A percentile compares a stretch with the other conserved stretches of the same genome.
These are phyloP conservation scores for Afroboletus lepidellus DNA, from an alignment of 1,284 basidiomycete species.

Conservation along the genomic window DNA sequence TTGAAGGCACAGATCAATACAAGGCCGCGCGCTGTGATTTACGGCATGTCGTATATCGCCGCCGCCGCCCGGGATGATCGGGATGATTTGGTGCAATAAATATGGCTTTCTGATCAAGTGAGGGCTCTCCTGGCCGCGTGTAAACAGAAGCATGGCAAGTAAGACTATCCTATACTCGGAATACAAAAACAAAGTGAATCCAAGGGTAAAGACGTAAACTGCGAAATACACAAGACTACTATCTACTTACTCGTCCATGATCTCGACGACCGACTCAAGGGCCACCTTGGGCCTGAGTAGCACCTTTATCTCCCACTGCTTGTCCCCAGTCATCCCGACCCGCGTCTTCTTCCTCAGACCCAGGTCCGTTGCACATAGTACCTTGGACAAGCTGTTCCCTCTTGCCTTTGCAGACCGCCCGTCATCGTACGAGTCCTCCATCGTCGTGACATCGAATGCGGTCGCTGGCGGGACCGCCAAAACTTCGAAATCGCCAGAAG, in stretches of 20 bases:
- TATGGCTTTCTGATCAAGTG: too few species aligned
- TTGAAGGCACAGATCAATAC: too few species aligned
- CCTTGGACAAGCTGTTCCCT: slow-evolving; percentile 11
- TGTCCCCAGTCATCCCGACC: slow-evolving; percentile 27
- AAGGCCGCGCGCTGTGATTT: too few species aligned
- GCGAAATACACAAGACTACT: background rate
- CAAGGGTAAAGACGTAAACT: background rate
- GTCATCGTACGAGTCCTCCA: slow-evolving; percentile 37
- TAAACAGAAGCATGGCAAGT: background rate
- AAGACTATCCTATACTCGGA: background rate
- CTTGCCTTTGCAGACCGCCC: slow-evolving; percentile 10
- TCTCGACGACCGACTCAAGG: slow-evolving; percentile 34
- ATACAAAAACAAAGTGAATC: too few species aligned
- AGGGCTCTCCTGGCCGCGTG: too few species aligned
- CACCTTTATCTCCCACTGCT: slow-evolving; percentile 32
- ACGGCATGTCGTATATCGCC: too few species aligned
- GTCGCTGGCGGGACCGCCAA: slow-evolving; percentile 25
- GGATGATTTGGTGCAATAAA: too few species aligned
- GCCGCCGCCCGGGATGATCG: too few species aligned
- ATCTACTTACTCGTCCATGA: slow-evolving; percentile 31
- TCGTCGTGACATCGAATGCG: slow-evolving; percentile 25
- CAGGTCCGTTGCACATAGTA: slow-evolving; percentile 36
- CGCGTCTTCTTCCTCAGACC: slow-evolving; percentile 32
- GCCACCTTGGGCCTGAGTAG: slow-evolving; percentile 36
- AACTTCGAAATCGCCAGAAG: slow-evolving; percentile 34